Evolutionary conservation across 106 monocot genomes (phyloP).

Genomic region (Allium cepa): DNA sequence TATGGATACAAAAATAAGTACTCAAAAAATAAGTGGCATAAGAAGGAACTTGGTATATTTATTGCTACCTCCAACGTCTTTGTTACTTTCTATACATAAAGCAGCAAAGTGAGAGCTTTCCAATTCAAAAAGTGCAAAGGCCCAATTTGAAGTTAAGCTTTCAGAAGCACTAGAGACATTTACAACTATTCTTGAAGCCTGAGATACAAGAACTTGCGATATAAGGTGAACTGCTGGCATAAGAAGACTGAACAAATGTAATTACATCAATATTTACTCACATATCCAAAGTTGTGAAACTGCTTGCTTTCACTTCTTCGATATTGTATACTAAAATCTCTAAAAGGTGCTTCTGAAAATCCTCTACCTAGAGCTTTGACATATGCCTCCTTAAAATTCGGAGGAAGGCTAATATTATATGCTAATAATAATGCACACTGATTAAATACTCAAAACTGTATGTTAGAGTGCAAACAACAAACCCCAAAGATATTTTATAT

Average conservation of each 20-base stretch:
- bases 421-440: background rate
- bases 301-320: constrained; percentile 15
- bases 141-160: constrained; percentile 54
- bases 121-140: constrained; percentile 66
- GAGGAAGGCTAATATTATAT: background rate
- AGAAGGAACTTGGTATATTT: background rate
- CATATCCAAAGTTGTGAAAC: background rate
- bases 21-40: background rate
- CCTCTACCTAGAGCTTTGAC: constrained; percentile 94
- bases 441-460: too few relatives aligned
- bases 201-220: background rate
- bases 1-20: background rate
- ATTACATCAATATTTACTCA: background rate
- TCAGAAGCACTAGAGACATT: constrained; percentile 28
- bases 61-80: constrained; percentile 7
- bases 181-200: constrained; percentile 34
- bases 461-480: background rate
- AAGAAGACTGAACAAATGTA: background rate
- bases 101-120: constrained; percentile 59
- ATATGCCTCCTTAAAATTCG: constrained; percentile 62
- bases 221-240: background rate
- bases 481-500: background rate
- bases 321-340: constrained; percentile 46
- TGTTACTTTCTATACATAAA: constrained; percentile 33
- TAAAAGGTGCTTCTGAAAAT: constrained; percentile 88